Conservation (phyloP, 2,329 filamentous ascomycete species). For the Stromatinia cepivora region DNA sequence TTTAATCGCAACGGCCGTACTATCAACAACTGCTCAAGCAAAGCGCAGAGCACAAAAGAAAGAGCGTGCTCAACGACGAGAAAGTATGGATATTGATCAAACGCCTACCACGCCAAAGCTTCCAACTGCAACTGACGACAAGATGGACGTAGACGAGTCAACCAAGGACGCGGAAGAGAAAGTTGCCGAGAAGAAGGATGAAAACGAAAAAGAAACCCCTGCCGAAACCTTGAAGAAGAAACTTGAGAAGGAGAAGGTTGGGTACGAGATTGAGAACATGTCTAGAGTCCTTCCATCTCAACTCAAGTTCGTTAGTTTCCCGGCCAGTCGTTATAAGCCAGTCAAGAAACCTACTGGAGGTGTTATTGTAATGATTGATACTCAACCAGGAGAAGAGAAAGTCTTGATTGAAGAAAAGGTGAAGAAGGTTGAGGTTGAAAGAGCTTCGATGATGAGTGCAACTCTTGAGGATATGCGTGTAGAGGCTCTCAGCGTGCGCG, state of each 20-base stretch:
- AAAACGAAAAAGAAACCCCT: constrained; percentile 58
- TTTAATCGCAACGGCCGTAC: constrained; percentile 89
- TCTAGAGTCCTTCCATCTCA: constrained; percentile 88
- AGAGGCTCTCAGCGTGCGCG: constrained; percentile 44
- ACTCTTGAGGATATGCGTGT: constrained; percentile 37
- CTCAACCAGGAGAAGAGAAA: constrained; percentile 74
- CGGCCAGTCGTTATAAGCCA: constrained; percentile 85
- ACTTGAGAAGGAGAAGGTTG: constrained; percentile 91
- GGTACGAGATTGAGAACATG: constrained; percentile 97
- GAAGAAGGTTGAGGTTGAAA: constrained; percentile 71
- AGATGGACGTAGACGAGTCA: constrained; percentile 80
- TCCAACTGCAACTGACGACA: constrained; percentile 60
- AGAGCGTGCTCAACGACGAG: constrained; percentile 81
- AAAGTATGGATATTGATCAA: constrained; percentile 94
- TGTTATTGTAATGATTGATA: constrained; percentile 87
- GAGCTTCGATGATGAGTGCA: constrained; percentile 49
- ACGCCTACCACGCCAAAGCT: constrained; percentile 72
- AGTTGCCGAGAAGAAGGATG: constrained; percentile 62
- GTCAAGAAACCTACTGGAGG: constrained; percentile 95
- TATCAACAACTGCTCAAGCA: constrained; percentile 95
- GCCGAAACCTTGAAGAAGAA: constrained; percentile 77
- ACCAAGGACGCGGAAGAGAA: constrained; percentile 47
- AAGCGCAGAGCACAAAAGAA: constrained; percentile 94
- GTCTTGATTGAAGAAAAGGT: constrained; percentile 86
- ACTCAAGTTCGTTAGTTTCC: constrained; percentile 94